phyloP scores from a whole-genome alignment of 148 eudicot genomes.

The Rhododendron simsii region DNA sequence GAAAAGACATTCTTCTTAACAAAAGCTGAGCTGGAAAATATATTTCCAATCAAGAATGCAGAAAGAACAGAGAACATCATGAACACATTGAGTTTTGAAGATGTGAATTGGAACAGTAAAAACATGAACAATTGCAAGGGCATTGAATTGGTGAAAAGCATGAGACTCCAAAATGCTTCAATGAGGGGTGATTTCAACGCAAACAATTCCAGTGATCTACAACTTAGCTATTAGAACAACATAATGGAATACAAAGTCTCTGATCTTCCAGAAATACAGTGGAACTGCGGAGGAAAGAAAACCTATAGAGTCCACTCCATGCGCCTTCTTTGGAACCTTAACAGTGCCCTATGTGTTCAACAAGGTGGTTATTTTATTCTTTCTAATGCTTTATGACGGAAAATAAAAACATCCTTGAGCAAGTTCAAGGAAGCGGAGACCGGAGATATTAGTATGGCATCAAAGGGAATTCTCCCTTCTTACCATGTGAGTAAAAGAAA shows the following conservation, averaged over 20 bases:
- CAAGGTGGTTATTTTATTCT: not conserved
- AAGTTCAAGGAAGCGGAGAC: not conserved
- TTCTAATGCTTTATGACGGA: not conserved
- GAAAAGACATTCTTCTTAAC: not conserved
- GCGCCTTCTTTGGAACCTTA: not conserved
- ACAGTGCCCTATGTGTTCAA: not conserved
- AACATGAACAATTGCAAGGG: not conserved
- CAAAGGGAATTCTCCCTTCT: not conserved
- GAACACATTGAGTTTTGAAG: not conserved
- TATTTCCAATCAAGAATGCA: not conserved
- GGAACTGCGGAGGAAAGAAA: not conserved
- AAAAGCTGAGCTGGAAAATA: not conserved
- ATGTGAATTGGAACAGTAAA: not conserved
- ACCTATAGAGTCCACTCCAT: not conserved
- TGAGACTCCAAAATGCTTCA: not conserved
- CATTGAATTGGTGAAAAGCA: not conserved
- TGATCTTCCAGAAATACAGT: not conserved
- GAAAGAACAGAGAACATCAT: not conserved
- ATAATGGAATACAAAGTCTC: not conserved
- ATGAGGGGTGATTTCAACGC: not conserved
- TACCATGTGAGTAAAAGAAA: not conserved
- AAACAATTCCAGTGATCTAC: not conserved
- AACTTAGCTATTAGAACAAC: not conserved
- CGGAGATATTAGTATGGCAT: not conserved
- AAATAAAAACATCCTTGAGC: not conserved